Evolutionary conservation across 306 rosid genomes (phyloP), one percentile per base, ranked within the genome.

Genomic region (Delonix regia): DNA sequence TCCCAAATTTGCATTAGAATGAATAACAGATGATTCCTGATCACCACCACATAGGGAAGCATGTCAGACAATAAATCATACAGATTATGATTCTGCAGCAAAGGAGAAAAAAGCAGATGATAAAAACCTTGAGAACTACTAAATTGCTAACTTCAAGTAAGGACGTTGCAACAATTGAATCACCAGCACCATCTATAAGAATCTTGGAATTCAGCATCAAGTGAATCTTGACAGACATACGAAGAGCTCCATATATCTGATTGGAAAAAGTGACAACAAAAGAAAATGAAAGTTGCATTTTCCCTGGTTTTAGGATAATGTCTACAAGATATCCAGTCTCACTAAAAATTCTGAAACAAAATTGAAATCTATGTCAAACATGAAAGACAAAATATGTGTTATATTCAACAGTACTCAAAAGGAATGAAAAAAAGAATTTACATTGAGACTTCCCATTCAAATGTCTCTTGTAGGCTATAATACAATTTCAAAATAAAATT

Each of bases 181-280:
- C 97, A 72, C 82, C 85, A 28, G 87, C 87, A 56, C 91, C 94
- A 79, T 93, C 89, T 71, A 95, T 91, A 80, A 89, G 90, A 84
- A 95, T 88, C 88, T 93, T 87, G 83, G 99, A 95, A 66, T 95
- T 88, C 90, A 81, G 81, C 98, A 95, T 91, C 87, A 93, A 86
- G 85, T 87, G 90, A 88, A 95, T 95, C 86, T 95, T 95, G 78
- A 95, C 97, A 74, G 93, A 85, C 98, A 93, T 95, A 2, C 99
- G 99, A 81, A 95, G 94, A 47, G 96, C 99, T 72, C 99, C 99
- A 82, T 80, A 95, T 80, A 93, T 91, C 99, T 95, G 87, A 74
- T 69, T 77, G n/a, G 49, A 27, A 19, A 19, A 61, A 33, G 30
- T 36, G 13, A 36, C 0, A 4, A 36, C 8, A 19, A 2, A 61